Evolutionary conservation across 2,329 filamentous ascomycete species (phyloP), one percentile per base, ranked within the genome.

Genomic region (Xylaria hypoxylon): DNA sequence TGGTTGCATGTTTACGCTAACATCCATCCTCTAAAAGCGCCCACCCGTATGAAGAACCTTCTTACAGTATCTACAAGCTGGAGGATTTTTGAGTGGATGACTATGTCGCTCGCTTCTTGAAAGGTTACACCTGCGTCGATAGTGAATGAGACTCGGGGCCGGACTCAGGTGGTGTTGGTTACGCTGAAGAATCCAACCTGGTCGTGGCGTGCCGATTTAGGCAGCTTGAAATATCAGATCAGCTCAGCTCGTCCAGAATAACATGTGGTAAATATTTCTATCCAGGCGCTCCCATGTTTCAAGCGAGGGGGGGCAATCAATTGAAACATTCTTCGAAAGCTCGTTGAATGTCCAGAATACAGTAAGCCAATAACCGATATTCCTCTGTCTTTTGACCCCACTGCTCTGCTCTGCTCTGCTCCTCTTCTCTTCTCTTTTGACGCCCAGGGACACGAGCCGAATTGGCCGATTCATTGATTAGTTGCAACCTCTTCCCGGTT

Each of bases 41-140:
- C 0, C 85, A 87, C 76, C 85, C 84, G 1, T 87, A 86, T 59
- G 84, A 87, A 68, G 83, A 85, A 67, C 80, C 81, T 5, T 79
- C 81, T 0, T 86, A 86, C 71, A 77, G 82, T 6, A 83, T 86
- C 5, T 79, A 78, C 67, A 83, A 78, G 73, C 44, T 85, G 67
- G 84, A 86, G 72, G 80, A 85, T 65, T 84, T 72, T 47, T 76
- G 42, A 72, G 52, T 51, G 56, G 59, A 38, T 48, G 44, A 10
- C 51, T 58, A 38, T 33, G 15, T 53, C 28, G 26, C 51, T 53
- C 28, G 26, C 51, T 48, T 44, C 55, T 62, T 35, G 50, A 44
- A 22, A 35, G 45, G 33, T 65, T n/a, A 40, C 62, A 55, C 48
- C 48, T 4, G 47, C 62, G 51, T 68, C 58, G 44, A 44, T 57